Conservation (phyloP, 805 yeast species). For the Debaryomyces maramus region DNA sequence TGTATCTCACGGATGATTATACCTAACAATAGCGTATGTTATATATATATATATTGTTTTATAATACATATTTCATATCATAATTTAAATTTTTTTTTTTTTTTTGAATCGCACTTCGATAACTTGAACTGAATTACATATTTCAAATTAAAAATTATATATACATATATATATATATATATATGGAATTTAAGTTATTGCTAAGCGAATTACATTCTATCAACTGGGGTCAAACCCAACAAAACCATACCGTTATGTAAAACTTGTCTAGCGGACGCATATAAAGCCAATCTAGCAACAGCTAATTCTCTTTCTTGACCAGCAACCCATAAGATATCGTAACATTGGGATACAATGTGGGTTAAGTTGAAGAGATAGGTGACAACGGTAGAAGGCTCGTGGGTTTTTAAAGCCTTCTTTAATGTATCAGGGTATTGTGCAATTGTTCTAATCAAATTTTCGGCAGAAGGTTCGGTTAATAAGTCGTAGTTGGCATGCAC, state of each 20-base stretch:
- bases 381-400: conserved; percentile 92
- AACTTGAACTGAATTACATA: no score
- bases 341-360: conserved; percentile 94
- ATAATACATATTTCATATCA: no score
- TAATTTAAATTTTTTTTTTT: no score
- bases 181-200: no score
- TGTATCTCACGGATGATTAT: background rate
- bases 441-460: conserved; percentile 68
- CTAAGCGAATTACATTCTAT: conserved; percentile 96
- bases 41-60: no score
- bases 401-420: conserved; percentile 76
- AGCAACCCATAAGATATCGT: conserved; percentile 94
- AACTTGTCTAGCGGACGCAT: conserved; percentile 86
- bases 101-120: no score
- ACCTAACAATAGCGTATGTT: no score
- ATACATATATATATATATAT: no score
- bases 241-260: conserved; percentile 85
- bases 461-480: conserved; percentile 71
- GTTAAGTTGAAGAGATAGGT: conserved; percentile 90
- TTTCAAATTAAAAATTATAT: no score
- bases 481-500: conserved; percentile 55
- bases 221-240: conserved; percentile 96
- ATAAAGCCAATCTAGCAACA: conserved; percentile 86
- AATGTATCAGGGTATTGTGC: conserved; percentile 91
- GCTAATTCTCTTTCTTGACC: conserved; percentile 90